phyloP scores from a whole-genome alignment of 1,284 basidiomycete genomes.

The Austropuccinia psidii region DNA sequence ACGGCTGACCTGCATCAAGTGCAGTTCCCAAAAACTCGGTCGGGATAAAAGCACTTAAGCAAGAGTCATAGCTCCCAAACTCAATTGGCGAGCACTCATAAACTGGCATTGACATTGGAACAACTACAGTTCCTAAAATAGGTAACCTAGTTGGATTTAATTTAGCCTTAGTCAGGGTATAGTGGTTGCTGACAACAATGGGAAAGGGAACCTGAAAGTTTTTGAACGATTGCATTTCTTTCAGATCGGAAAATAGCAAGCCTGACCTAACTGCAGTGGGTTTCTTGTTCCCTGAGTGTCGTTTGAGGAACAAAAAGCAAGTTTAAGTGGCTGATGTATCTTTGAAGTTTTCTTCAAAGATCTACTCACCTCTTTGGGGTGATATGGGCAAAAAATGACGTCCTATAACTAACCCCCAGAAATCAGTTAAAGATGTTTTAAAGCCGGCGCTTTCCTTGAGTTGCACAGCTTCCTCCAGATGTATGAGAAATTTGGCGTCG shows the following conservation, averaged over 20 bases:
- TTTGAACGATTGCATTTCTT: background rate
- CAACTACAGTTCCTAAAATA: background rate
- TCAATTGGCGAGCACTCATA: slow-evolving; percentile 53
- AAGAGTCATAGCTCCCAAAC: slow-evolving; percentile 52
- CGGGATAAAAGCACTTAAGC: slow-evolving; percentile 43
- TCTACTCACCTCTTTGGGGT: background rate
- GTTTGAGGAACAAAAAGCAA: too few species aligned
- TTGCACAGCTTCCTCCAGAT: background rate
- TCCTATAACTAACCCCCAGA: background rate
- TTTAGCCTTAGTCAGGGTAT: background rate
- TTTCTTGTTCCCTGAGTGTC: background rate
- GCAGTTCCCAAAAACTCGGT: slow-evolving; percentile 44
- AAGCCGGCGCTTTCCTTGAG: slow-evolving; percentile 9
- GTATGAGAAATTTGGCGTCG: background rate
- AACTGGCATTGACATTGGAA: slow-evolving; percentile 43
- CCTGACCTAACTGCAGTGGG: slow-evolving; percentile 13
- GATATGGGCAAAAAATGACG: slow-evolving; percentile 21
- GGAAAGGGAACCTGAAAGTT: slow-evolving; percentile 7
- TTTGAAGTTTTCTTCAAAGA: background rate
- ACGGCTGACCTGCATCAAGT: slow-evolving; percentile 43
- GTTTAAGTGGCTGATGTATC: too few species aligned
- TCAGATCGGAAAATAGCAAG: slow-evolving; percentile 10
- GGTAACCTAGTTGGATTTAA: background rate
- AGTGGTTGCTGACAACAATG: slow-evolving; percentile 7
- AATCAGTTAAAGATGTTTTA: slow-evolving; percentile 5